Evolutionary conservation across 768 basidiomycete species (phyloP).

Genomic region (Trametes meyenii): DNA sequence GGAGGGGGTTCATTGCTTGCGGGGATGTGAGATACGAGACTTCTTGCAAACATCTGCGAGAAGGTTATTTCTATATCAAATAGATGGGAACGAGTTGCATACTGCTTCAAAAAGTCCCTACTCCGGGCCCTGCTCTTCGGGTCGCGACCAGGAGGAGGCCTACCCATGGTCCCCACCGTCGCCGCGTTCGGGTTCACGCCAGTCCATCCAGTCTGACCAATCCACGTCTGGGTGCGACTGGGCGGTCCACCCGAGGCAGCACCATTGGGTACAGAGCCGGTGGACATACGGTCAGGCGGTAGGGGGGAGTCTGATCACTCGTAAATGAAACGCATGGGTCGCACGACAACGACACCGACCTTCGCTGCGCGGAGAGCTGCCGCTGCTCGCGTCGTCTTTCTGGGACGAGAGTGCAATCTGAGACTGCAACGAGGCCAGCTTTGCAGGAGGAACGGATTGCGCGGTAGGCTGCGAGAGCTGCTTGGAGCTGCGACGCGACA

Average conservation of each 20-base stretch:
- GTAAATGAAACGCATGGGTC: constrained; percentile 21
- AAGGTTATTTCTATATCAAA: constrained; percentile 2
- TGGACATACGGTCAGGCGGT: constrained; percentile 58
- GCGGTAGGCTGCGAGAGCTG: constrained; percentile 67
- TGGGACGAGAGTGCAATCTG: constrained; percentile 50
- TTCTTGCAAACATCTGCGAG: constrained; percentile 88
- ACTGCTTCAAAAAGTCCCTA: constrained; percentile 98
- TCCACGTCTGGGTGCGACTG: constrained; percentile 61
- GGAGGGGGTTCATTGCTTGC: constrained; percentile 96
- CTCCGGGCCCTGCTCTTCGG: constrained; percentile 95
- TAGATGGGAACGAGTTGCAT: constrained; percentile 35
- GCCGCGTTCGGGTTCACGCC: constrained; percentile 49
- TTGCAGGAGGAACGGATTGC: constrained; percentile 64
- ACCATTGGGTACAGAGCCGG: constrained; percentile 56
- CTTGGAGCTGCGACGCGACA: constrained; percentile 64
- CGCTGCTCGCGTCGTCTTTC: constrained; percentile 77
- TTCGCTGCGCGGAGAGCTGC: constrained; percentile 85
- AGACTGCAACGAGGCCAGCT: constrained; percentile 63
- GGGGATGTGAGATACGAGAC: constrained; percentile 96
- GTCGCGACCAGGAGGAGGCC: constrained; percentile 81
- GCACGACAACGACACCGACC: constrained; percentile 45
- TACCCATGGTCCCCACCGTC: constrained; percentile 55
- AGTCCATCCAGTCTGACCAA: constrained; percentile 42
- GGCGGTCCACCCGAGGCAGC: constrained; percentile 45
- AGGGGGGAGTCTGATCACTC: constrained; percentile 66